Conservation (phyloP, 2,329 filamentous ascomycete species). For the Colletotrichum sp. region DNA sequence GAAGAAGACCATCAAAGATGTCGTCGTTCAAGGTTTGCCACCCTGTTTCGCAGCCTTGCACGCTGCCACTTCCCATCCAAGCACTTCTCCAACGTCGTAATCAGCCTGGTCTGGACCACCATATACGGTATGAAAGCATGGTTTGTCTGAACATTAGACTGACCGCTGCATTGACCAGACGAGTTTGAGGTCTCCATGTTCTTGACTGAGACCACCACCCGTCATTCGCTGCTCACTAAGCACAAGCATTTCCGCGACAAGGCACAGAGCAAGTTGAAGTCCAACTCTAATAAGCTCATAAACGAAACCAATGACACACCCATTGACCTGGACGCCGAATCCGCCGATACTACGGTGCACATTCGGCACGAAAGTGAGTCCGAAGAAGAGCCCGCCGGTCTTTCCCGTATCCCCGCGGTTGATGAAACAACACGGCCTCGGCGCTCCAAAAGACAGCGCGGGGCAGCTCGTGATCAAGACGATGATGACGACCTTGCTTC, state of each 20-base stretch:
- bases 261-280: conserved; percentile 56
- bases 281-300: conserved; percentile 68
- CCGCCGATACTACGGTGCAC: conserved; percentile 35
- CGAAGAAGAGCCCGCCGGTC: conserved; percentile 60
- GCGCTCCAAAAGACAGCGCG: conserved; percentile 27
- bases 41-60: neutral
- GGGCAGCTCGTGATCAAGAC: conserved; percentile 33
- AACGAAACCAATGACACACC: conserved; percentile 59
- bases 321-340: conserved; percentile 52
- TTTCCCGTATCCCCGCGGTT: conserved; percentile 61
- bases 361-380: conserved; percentile 63
- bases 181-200: conserved; percentile 97
- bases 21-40: conserved; percentile 75
- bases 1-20: conserved; percentile 86
- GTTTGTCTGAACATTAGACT: neutral
- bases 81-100: conserved; percentile 12
- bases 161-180: conserved; percentile 57
- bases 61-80: neutral
- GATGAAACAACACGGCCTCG: conserved; percentile 26
- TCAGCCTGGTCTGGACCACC: neutral
- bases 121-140: neutral
- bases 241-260: conserved; percentile 77
- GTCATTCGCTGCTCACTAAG: conserved; percentile 86
- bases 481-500: conserved; percentile 30
- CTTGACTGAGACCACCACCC: conserved; percentile 82